A percentile compares a stretch with the other conserved stretches of the same genome.
Evolutionary conservation across 352 stramenopile species (phyloP).

Genomic region (Albugo laibachii): DNA sequence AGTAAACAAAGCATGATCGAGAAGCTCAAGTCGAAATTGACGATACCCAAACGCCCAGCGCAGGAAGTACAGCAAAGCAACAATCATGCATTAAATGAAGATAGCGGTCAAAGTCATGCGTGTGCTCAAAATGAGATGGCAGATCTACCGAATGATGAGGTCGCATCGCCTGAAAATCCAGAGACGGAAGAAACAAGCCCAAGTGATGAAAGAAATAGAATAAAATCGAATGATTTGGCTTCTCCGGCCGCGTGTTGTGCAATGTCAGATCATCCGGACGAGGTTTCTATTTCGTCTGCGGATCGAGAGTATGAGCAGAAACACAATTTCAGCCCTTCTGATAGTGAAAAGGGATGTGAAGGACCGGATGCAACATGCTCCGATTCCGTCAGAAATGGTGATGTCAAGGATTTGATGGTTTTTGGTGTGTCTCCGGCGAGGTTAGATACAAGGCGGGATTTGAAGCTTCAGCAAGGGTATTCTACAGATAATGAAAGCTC

Average conservation of each 20-base stretch:
- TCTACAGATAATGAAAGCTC: too few species aligned
- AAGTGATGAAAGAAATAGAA: neutral
- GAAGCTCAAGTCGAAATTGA: slow-evolving; percentile 45
- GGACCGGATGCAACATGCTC: neutral
- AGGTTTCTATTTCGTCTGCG: too few species aligned
- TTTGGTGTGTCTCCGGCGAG: too few species aligned
- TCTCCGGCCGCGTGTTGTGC: neutral
- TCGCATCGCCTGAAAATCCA: neutral
- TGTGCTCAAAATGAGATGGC: neutral
- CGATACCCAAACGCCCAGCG: neutral
- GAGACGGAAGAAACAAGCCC: neutral
- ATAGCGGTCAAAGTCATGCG: neutral
- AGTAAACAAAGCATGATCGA: slow-evolving; percentile 36
- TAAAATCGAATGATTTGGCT: neutral
- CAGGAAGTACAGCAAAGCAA: neutral
- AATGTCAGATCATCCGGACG: too few species aligned
- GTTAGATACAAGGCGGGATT: too few species aligned
- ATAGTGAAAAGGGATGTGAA: neutral
- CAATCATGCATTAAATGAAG: neutral
- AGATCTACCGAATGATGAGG: neutral
- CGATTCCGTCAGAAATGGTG: neutral
- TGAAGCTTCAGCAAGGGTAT: too few species aligned
- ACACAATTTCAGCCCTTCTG: too few species aligned
- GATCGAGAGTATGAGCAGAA: too few species aligned
- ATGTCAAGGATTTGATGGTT: neutral